Evolutionary conservation across 108 stramenopile genomes (phyloP).

Genomic region (Nitzschia sp.): DNA sequence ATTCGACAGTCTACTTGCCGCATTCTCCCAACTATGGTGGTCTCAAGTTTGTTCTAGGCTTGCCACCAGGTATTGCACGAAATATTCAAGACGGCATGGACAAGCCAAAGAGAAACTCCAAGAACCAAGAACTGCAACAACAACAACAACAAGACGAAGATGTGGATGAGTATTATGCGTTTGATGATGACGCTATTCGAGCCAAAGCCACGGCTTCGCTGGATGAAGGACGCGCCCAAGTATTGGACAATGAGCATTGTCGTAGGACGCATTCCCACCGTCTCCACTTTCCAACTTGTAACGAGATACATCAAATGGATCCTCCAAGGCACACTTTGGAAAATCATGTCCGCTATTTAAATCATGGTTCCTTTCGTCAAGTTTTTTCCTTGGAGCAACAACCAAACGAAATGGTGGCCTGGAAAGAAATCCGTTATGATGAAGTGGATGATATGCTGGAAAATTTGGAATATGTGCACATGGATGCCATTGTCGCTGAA

Average conservation of each 20-base stretch:
- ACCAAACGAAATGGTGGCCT: slow-evolving; percentile 25
- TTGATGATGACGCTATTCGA: slow-evolving; percentile 52
- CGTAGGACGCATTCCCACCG: slow-evolving; percentile 40
- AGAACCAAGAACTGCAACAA: neutral
- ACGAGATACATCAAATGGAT: slow-evolving; percentile 56
- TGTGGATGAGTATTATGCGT: slow-evolving; percentile 39
- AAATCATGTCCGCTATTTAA: slow-evolving; percentile 11
- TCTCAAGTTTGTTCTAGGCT: neutral
- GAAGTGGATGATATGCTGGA: neutral
- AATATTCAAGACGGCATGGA: neutral
- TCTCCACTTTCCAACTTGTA: slow-evolving; percentile 64
- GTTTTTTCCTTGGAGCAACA: slow-evolving; percentile 43
- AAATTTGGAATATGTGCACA: slow-evolving; percentile 34
- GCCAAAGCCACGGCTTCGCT: slow-evolving; percentile 9
- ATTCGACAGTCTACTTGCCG: too few species aligned
- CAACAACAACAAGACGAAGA: neutral
- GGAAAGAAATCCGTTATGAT: slow-evolving; percentile 24
- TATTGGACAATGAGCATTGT: slow-evolving; percentile 40
- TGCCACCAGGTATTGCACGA: neutral
- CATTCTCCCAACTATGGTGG: neutral
- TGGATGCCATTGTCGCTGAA: slow-evolving; percentile 82
- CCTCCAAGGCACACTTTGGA: neutral
- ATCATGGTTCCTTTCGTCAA: slow-evolving; percentile 58
- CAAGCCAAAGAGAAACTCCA: neutral
- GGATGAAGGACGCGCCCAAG: slow-evolving; percentile 7